Conservation (phyloP, 2,329 filamentous ascomycete genomes). For the Phialophora tarda region DNA sequence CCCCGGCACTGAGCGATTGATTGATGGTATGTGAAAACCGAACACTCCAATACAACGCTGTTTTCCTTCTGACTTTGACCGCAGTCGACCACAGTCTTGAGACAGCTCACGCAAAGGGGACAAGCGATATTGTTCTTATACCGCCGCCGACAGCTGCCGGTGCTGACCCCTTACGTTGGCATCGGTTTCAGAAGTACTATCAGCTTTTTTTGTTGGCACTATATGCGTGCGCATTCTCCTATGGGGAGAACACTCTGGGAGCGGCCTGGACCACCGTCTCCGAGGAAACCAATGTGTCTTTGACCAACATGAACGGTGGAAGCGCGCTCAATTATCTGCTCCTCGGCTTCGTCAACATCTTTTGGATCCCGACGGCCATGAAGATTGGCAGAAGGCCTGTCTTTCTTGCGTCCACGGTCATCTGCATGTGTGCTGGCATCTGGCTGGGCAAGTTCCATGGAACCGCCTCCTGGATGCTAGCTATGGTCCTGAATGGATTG, state of each 20-base stretch:
- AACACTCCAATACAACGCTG: not conserved
- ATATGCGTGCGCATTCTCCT: slow-evolving; percentile 51
- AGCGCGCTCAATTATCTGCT: slow-evolving; percentile 51
- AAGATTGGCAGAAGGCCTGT: slow-evolving; percentile 61
- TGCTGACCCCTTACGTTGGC: slow-evolving; percentile 46
- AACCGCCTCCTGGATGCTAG: slow-evolving; percentile 67
- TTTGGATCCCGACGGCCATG: slow-evolving; percentile 51
- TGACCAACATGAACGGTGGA: slow-evolving; percentile 51
- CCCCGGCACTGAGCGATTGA: slow-evolving; percentile 46
- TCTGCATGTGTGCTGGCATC: slow-evolving; percentile 60
- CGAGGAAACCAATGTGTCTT: slow-evolving; percentile 46
- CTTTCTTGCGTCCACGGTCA: slow-evolving; percentile 57
- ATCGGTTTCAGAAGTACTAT: slow-evolving; percentile 48
- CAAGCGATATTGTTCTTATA: slow-evolving; percentile 44
- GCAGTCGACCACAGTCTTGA: slow-evolving; percentile 33
- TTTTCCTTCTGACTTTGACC: not conserved
- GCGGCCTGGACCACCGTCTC: slow-evolving; percentile 52
- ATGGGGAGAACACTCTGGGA: slow-evolving; percentile 51
- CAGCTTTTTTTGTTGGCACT: slow-evolving; percentile 49
- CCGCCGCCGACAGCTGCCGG: slow-evolving; percentile 44
- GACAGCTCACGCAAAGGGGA: slow-evolving; percentile 38
- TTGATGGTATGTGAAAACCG: slow-evolving; percentile 38
- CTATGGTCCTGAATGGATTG: slow-evolving; percentile 63
- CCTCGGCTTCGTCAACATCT: slow-evolving; percentile 50
- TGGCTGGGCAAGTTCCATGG: slow-evolving; percentile 66